Percentiles rank a stretch among this genome's conserved stretches.
These are phyloP conservation scores for Astragalus glycyphyllos DNA, from an alignment of 306 rosid species.

Conservation along the genomic window DNA sequence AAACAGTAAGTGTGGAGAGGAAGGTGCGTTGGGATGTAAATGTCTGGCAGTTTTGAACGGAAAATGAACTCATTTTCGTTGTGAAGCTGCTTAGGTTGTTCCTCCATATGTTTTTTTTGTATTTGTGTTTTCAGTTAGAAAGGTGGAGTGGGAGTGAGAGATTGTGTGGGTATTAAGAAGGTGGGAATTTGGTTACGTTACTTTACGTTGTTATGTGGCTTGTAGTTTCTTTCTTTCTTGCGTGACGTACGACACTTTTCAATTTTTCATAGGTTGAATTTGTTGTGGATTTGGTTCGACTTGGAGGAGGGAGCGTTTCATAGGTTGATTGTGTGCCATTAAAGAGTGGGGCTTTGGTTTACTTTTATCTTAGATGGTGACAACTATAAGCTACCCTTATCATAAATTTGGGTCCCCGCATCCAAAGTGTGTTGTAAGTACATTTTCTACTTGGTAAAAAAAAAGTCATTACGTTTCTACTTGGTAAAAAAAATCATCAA, in stretches of 20 bases:
- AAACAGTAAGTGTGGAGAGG: constrained; percentile 76
- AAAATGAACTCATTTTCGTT: constrained; percentile 52
- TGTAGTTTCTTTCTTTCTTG: constrained; percentile 12
- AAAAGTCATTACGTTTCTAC: too few species aligned
- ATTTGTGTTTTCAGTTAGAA: constrained; percentile 22
- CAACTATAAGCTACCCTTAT: too few species aligned
- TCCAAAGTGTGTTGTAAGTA: too few species aligned
- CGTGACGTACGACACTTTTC: constrained; percentile 29
- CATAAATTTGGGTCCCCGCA: too few species aligned
- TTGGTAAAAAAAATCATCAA: too few species aligned
- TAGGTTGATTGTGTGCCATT: background rate
- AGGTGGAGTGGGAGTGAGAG: background rate
- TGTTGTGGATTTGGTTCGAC: constrained; percentile 48
- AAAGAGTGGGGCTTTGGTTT: too few species aligned
- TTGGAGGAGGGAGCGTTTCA: background rate
- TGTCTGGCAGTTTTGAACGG: constrained; percentile 71
- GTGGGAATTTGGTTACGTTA: constrained; percentile 28
- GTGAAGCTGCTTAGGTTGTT: constrained; percentile 5
- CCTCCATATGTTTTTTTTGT: background rate
- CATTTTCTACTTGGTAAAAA: too few species aligned
- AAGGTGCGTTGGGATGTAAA: constrained; percentile 69
- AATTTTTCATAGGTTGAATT: constrained; percentile 31
- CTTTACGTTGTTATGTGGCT: background rate
- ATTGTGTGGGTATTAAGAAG: constrained; percentile 2
- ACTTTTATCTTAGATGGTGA: too few species aligned